Evolutionary conservation across 257 asterid species (phyloP), one percentile per base, ranked within the genome.

Genomic region (Penstemon eatonii): DNA sequence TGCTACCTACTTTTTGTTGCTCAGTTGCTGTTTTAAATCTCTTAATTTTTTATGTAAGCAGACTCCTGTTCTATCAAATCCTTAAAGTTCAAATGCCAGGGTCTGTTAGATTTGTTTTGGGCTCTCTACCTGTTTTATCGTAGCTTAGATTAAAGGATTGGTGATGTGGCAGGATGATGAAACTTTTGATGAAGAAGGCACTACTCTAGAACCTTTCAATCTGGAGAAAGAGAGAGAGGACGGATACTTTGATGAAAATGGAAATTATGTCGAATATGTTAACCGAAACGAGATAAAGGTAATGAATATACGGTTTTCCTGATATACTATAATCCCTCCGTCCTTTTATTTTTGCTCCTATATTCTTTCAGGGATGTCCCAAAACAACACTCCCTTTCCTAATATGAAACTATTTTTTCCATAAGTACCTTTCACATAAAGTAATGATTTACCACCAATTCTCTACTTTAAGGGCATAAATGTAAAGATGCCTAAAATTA

Each of bases 201-300:
- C 84, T 40, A 69, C 72, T 52, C 50, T 94, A 57, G 96, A 91
- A 63, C 99, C 96, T 66, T 94, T 94, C 67, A 91, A 94, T 77
- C 87, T 94, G 74, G 78, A 81, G 10, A 78, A 81, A 80, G 99
- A 94, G 87, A 86, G 96, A 78, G 96, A 94, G 83, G 98, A 85
- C 56, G 99, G 99, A 44, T 94, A 87, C 79, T 94, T 94, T 74
- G 99, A 94, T 87, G 93, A 80, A 62, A 72, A 79, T 50, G 98
- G 95, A 57, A 94, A 94, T 79, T 94, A 89, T 66, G 92, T 94
- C 45, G 98, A 91, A 66, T 94, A 84, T 56, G 46, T 87, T 70
- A 76, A 84, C 49, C 80, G 73, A 65, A 80, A 87, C 67, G 87
- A 86, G 77, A 81, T 87, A 72, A 89, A 94, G 99, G 99, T 90